Conservation (phyloP, 805 yeast species). For the Hanseniaspora valbyensis region DNA sequence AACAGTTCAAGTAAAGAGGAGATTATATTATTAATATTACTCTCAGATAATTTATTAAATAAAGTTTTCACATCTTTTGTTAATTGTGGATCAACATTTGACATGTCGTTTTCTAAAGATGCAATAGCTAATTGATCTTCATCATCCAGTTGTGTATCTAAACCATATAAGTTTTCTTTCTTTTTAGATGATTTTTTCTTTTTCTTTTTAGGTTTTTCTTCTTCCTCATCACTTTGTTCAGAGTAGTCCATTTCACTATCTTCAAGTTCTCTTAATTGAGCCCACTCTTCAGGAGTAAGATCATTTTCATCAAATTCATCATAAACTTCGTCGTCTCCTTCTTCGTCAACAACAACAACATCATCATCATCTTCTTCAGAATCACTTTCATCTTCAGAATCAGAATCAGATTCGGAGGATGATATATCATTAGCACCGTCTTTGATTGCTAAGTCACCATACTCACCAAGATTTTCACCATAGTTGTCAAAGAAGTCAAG, state of each 20-base stretch:
- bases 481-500: slow-evolving; percentile 33
- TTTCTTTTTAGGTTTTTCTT: slow-evolving; percentile 15
- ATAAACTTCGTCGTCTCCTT: slow-evolving; percentile 20
- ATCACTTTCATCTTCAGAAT: too few relatives aligned
- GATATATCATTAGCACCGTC: slow-evolving; percentile 13
- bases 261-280: slow-evolving; percentile 26
- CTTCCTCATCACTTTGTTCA: slow-evolving; percentile 23
- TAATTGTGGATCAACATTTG: not conserved
- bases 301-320: slow-evolving; percentile 30
- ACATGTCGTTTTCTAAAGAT: slow-evolving; percentile 9
- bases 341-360: too few relatives aligned
- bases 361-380: slow-evolving; percentile 27
- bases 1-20: slow-evolving; percentile 57
- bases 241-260: slow-evolving; percentile 22
- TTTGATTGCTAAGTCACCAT: slow-evolving; percentile 23
- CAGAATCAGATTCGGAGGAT: slow-evolving; percentile 22
- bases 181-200: slow-evolving; percentile 21
- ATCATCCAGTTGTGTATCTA: slow-evolving; percentile 32
- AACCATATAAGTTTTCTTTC: slow-evolving; percentile 65
- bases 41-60: slow-evolving; percentile 78
- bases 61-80: slow-evolving; percentile 59
- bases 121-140: slow-evolving; percentile 11
- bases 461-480: slow-evolving; percentile 27
- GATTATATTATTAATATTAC: slow-evolving; percentile 62
- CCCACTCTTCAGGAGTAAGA: slow-evolving; percentile 29